Percentiles rank a stretch among this genome's conserved stretches.
Evolutionary conservation across 2,329 filamentous ascomycete species (phyloP).

Genomic region (Fusarium sp.): DNA sequence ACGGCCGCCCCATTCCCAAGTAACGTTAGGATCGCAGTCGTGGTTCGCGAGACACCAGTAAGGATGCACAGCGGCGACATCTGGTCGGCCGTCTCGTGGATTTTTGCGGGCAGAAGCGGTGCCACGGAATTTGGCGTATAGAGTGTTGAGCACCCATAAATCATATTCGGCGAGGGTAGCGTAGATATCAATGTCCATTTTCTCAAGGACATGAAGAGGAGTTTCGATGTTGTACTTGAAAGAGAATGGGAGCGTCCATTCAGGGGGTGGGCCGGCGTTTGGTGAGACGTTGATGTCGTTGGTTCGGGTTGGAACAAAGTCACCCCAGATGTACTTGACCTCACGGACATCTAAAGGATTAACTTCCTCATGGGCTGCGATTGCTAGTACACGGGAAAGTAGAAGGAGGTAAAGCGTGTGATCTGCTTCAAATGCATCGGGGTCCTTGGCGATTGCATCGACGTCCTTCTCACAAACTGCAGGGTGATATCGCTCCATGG

Average conservation of each 20-base stretch:
- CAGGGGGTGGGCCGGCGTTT: constrained; percentile 70
- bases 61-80: constrained; percentile 93
- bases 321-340: constrained; percentile 79
- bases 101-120: constrained; percentile 90
- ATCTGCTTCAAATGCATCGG: constrained; percentile 71
- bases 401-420: constrained; percentile 75
- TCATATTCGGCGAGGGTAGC: constrained; percentile 72
- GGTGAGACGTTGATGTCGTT: constrained; percentile 70
- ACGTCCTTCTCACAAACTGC: constrained; percentile 77
- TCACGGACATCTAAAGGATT: constrained; percentile 76
- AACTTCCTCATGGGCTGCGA: constrained; percentile 71
- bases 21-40: constrained; percentile 94
- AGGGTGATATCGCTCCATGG: constrained; percentile 74
- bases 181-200: constrained; percentile 87
- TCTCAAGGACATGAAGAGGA: constrained; percentile 84
- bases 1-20: constrained; percentile 90
- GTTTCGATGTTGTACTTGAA: constrained; percentile 82
- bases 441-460: constrained; percentile 76
- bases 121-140: constrained; percentile 93
- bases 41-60: constrained; percentile 98
- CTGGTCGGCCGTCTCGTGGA: constrained; percentile 83
- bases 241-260: constrained; percentile 82
- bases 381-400: constrained; percentile 74
- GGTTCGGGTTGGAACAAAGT: constrained; percentile 69
- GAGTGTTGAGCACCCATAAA: constrained; percentile 89